Percentiles rank a stretch among this genome's conserved stretches.
phyloP scores from a whole-genome alignment of 257 asterid genomes.

The Marsdenia floribunda region DNA sequence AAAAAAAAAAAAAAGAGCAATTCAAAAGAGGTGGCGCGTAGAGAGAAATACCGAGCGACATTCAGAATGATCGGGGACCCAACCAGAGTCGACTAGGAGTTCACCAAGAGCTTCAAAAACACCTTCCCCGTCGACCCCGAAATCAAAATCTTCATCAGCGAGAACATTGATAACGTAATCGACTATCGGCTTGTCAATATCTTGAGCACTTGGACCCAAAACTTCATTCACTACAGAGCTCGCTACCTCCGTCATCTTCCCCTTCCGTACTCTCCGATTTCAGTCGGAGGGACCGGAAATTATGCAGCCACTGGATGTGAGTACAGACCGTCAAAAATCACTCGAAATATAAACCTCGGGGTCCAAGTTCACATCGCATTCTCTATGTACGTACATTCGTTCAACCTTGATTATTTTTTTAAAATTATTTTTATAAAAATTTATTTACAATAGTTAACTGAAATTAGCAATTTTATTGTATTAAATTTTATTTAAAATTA shows the following conservation, averaged over 20 bases:
- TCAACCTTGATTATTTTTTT: too few species aligned
- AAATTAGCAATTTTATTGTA: too few species aligned
- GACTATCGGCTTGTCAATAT: conserved; percentile 81
- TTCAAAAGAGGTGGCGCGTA: not conserved
- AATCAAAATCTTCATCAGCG: conserved; percentile 97
- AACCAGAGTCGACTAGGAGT: conserved; percentile 75
- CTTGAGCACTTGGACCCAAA: conserved; percentile 64
- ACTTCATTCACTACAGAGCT: conserved; percentile 80
- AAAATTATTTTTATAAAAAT: too few species aligned
- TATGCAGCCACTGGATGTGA: too few species aligned
- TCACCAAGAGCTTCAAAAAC: conserved; percentile 86
- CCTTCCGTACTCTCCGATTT: not conserved
- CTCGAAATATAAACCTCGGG: too few species aligned
- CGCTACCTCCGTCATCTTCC: conserved; percentile 82
- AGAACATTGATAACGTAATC: conserved; percentile 87
- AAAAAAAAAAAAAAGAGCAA: not conserved
- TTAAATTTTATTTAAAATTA: too few species aligned
- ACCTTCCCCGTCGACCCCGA: conserved; percentile 93
- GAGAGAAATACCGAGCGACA: conserved; percentile 63
- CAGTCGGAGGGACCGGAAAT: not conserved
- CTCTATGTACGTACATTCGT: too few species aligned
- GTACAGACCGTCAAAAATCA: too few species aligned
- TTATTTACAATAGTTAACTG: too few species aligned
- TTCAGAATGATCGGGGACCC: conserved; percentile 65
- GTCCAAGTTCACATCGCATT: too few species aligned